Conservation (phyloP, 2,329 filamentous ascomycete species). For the Pseudogymnoascus sp. region DNA sequence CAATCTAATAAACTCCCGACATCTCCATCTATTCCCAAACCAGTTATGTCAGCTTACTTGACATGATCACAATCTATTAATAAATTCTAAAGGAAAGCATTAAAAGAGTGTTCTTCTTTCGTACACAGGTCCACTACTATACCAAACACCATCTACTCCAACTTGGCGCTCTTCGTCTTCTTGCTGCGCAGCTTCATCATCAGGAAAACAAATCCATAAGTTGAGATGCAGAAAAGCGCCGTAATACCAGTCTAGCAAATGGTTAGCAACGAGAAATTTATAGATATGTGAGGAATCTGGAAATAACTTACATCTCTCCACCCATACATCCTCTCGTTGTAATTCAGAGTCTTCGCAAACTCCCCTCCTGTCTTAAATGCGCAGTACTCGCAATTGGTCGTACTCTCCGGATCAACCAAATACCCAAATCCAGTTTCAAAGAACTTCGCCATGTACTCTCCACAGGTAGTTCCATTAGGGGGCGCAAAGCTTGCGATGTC, state of each 20-base stretch:
- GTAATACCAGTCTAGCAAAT: constrained; percentile 39
- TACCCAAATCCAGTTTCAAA: constrained; percentile 31
- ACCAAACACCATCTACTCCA: constrained; percentile 12
- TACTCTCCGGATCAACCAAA: constrained; percentile 54
- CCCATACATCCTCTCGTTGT: constrained; percentile 55
- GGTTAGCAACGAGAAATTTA: constrained; percentile 50
- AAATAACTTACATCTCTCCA: constrained; percentile 50
- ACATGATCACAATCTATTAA: not conserved
- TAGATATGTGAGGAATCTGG: constrained; percentile 18
- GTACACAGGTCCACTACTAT: not conserved
- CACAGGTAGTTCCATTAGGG: constrained; percentile 44
- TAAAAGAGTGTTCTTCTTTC: constrained; percentile 7
- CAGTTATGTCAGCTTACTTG: not conserved
- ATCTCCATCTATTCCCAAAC: not conserved
- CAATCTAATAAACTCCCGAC: not conserved
- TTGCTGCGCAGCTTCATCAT: constrained; percentile 40
- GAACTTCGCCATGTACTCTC: constrained; percentile 37
- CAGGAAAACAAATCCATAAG: constrained; percentile 34
- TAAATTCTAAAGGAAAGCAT: constrained; percentile 1
- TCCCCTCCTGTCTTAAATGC: constrained; percentile 52
- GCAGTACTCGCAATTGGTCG: constrained; percentile 52
- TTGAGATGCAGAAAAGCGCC: constrained; percentile 35
- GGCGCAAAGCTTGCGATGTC: constrained; percentile 44
- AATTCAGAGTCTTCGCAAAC: constrained; percentile 53
- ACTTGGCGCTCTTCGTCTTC: constrained; percentile 35